A percentile compares a stretch with the other conserved stretches of the same genome.
These are phyloP conservation scores for Termitomyces sp. DNA, from an alignment of 768 basidiomycete genomes.

Conservation along the genomic window DNA sequence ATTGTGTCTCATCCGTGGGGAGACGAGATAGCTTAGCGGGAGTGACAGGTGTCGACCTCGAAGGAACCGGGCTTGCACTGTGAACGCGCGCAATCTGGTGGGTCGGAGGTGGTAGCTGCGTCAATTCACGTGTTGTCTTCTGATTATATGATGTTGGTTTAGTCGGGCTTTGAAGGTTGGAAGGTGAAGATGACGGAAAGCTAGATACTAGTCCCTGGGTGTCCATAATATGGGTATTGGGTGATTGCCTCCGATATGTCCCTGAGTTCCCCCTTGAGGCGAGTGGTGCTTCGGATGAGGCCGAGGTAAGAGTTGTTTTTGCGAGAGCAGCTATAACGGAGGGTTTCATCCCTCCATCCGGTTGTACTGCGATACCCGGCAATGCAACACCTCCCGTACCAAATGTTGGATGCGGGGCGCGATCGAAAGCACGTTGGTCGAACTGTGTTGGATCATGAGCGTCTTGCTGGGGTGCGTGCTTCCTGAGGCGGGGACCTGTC, in stretches of 20 bases:
- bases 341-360: conserved; percentile 5
- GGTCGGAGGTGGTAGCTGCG: not conserved
- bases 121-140: not conserved
- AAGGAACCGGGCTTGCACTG: conserved; percentile 4
- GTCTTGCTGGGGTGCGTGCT: conserved; percentile 68
- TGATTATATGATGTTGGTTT: not conserved
- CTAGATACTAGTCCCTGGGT: conserved; percentile 37
- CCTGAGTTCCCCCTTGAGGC: not conserved
- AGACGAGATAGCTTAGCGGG: conserved; percentile 22
- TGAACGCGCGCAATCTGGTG: not conserved
- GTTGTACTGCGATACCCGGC: conserved; percentile 54
- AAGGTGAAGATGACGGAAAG: conserved; percentile 12
- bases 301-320: not conserved
- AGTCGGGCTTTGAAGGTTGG: not conserved
- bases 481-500: conserved; percentile 67
- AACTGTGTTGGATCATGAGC: conserved; percentile 60
- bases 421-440: conserved; percentile 49
- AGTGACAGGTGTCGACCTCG: conserved; percentile 4
- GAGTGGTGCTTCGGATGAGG: not conserved
- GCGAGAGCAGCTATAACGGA: conserved; percentile 5
- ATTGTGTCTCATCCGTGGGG: conserved; percentile 18
- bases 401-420: conserved; percentile 68
- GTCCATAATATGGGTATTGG: not conserved
- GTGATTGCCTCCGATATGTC: not conserved
- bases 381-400: conserved; percentile 71